phyloP scores from a whole-genome alignment of 495 filamentous ascomycete genomes.

The Tuber melanosporum region DNA sequence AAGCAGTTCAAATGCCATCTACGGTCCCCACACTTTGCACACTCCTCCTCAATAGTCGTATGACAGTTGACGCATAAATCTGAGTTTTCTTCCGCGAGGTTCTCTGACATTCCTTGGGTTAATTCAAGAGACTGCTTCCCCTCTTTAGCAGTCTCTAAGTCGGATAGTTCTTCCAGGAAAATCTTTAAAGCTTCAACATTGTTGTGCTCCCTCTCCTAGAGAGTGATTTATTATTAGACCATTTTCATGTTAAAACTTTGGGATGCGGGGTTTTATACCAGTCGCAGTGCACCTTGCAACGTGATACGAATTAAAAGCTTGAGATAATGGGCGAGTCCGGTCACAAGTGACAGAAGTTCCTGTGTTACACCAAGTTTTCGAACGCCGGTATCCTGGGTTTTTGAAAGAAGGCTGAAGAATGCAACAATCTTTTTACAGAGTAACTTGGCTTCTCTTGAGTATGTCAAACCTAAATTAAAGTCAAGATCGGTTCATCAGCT shows the following conservation, averaged over 20 bases:
- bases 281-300: conserved; percentile 82
- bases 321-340: conserved; percentile 93
- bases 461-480: conserved; percentile 63
- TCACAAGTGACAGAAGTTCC: conserved; percentile 89
- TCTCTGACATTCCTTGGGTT: conserved; percentile 60
- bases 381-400: conserved; percentile 83
- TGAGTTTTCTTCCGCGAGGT: conserved; percentile 67
- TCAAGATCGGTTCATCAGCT: conserved; percentile 33
- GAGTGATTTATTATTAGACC: conserved; percentile 31
- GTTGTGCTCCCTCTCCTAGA: conserved; percentile 66
- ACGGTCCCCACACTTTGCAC: conserved; percentile 61
- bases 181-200: conserved; percentile 65
- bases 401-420: conserved; percentile 89
- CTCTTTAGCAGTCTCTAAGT: conserved; percentile 64
- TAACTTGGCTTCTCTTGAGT: conserved; percentile 89
- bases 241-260: conserved; percentile 31
- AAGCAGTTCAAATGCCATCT: conserved; percentile 82
- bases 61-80: conserved; percentile 76
- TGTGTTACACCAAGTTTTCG: conserved; percentile 92
- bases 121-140: conserved; percentile 67
- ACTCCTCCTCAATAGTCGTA: conserved; percentile 90
- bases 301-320: conserved; percentile 97
- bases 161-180: conserved; percentile 73
- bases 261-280: conserved; percentile 45
- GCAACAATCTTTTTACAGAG: conserved; percentile 99